Evolutionary conservation across 441 rosid genomes (phyloP), one percentile per base, ranked within the genome.

Genomic region (Melastoma candidum): DNA sequence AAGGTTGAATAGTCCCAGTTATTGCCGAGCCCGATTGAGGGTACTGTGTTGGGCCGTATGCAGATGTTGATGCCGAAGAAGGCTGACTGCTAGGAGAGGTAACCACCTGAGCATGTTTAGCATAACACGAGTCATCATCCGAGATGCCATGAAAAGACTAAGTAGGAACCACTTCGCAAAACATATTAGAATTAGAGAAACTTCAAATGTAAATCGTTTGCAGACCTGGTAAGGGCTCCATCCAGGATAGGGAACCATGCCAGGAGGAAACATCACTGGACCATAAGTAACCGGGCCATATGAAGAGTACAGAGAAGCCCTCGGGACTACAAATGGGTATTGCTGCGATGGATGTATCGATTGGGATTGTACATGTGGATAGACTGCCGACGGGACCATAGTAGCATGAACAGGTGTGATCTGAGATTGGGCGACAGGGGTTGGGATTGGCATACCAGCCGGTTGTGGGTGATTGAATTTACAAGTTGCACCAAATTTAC

Each of bases 381-480:
- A 92, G 41, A 32, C 41, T 1, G 41, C 41, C 41, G 41, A 32
- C 8, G 41, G 8, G 7, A 32, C 41, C 8, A 32, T 32, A 6
- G 5, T 6, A 32, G 41, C 7, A 32, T 6, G 41, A 32, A 32
- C 41, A 4, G 41, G 41, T 32, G 41, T 32, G 41, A 32, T 32
- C 41, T 32, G 41, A 82, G 82, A 82, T 66, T 80, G 96, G 69
- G 98, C 87, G 75, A 90, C 94, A 87, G 95, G 77, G 50, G 77
- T 79, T 53, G 86, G 79, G 32, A 65, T 14, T 24, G 97, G 56
- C 5, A 83, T 59, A 62, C 78, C 84, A 80, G 84, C 84, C 62
- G 80, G 87, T 65, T 78, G 93, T 76, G 96, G 96, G 80, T 90
- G 98, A 75, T 90, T 92, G 72, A 85, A 90, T 82, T 87, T 87